Evolutionary conservation across 2,329 filamentous ascomycete species (phyloP).

Genomic region (Colletotrichum simmondsii): DNA sequence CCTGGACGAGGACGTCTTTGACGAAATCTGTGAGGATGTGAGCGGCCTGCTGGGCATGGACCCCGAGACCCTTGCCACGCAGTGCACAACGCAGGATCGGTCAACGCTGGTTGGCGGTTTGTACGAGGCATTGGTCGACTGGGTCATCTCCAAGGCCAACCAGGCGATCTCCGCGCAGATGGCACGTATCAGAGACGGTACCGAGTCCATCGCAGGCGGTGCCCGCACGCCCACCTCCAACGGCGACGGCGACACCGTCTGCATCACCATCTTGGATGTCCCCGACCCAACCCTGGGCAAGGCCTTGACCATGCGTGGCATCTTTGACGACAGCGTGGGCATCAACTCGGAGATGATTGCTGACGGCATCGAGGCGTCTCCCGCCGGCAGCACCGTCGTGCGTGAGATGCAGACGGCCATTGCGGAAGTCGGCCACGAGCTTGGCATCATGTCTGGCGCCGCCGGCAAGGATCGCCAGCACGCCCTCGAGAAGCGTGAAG

Average conservation of each 20-base stretch:
- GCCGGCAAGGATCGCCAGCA: constrained; percentile 79
- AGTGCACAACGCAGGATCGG: constrained; percentile 87
- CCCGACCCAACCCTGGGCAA: constrained; percentile 84
- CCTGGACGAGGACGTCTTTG: constrained; percentile 84
- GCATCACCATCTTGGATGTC: constrained; percentile 88
- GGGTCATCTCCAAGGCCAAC: constrained; percentile 92
- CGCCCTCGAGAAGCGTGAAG: constrained; percentile 83
- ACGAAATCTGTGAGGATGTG: constrained; percentile 91
- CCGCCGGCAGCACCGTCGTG: constrained; percentile 83
- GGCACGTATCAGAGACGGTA: constrained; percentile 70
- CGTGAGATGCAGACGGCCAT: constrained; percentile 90
- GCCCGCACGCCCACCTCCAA: constrained; percentile 73
- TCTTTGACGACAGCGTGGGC: constrained; percentile 92
- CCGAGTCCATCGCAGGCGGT: constrained; percentile 74
- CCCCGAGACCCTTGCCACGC: constrained; percentile 80
- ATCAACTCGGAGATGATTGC: constrained; percentile 98
- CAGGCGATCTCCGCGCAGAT: constrained; percentile 83
- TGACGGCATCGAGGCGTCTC: constrained; percentile 83
- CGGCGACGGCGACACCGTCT: constrained; percentile 86
- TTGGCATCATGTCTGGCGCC: constrained; percentile 78
- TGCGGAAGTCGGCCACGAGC: constrained; percentile 78
- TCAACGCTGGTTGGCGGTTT: constrained; percentile 84
- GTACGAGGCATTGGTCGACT: constrained; percentile 95
- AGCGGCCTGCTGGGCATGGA: constrained; percentile 87
- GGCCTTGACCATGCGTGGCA: constrained; percentile 86